Percentiles rank a stretch among this genome's conserved stretches.
These are phyloP conservation scores for Cercospora zeae-maydis DNA, from an alignment of 2,329 filamentous ascomycete species.

Conservation along the genomic window DNA sequence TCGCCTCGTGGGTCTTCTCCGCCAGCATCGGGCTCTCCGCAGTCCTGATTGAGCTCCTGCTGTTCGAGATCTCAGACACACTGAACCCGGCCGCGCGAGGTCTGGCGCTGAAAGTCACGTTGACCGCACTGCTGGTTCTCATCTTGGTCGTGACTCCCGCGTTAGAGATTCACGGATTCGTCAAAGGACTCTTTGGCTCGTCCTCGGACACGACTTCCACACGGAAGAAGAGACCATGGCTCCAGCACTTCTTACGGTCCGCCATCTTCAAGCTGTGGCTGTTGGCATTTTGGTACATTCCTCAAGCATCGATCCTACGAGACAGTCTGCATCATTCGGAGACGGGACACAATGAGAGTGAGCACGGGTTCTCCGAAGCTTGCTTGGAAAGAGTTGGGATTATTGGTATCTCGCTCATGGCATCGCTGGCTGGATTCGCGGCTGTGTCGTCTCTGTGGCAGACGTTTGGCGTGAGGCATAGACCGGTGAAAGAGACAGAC, in stretches of 20 bases:
- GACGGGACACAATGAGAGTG: constrained; percentile 32
- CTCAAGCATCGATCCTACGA: constrained; percentile 36
- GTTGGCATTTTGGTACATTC: constrained; percentile 65
- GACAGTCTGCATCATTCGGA: constrained; percentile 43
- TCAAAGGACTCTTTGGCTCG: constrained; percentile 51
- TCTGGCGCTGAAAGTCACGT: constrained; percentile 64
- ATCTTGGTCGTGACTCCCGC: constrained; percentile 74
- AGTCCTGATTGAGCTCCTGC: constrained; percentile 73
- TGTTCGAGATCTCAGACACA: constrained; percentile 78
- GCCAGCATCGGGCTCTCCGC: constrained; percentile 72
- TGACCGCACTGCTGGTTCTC: constrained; percentile 67
- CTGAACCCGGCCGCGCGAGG: constrained; percentile 65
- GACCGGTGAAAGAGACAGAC: constrained; percentile 62
- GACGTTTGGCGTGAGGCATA: constrained; percentile 64
- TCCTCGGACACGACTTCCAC: constrained; percentile 63
- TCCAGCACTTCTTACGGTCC: constrained; percentile 51
- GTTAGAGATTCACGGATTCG: constrained; percentile 62
- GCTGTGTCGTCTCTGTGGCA: constrained; percentile 87
- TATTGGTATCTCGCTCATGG: constrained; percentile 83
- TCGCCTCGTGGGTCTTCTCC: constrained; percentile 61
- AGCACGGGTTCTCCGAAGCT: constrained; percentile 52
- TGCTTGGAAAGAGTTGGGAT: constrained; percentile 69
- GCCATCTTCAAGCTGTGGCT: constrained; percentile 66
- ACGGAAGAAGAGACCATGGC: constrained; percentile 54
- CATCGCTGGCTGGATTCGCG: constrained; percentile 80